Evolutionary conservation across 164 flowering plant genomes (phyloP).

Genomic region (Platanus orientalis): DNA sequence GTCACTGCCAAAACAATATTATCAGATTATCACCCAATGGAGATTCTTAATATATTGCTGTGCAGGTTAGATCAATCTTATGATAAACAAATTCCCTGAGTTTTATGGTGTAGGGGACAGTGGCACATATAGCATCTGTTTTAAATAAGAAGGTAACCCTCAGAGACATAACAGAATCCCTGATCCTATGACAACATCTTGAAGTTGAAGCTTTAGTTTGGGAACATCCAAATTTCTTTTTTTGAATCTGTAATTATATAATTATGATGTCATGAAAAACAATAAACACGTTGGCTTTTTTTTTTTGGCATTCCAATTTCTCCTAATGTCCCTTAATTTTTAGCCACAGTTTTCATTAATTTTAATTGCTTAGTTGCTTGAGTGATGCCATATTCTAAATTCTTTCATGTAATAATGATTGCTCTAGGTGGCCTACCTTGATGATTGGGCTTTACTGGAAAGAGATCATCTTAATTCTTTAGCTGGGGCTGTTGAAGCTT

Average conservation of each 20-base stretch:
- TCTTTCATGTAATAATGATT: constrained; percentile 4
- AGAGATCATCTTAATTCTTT: constrained; percentile 65
- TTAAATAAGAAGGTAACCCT: neutral
- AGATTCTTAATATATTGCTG: too few species aligned
- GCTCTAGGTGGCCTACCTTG: constrained; percentile 61
- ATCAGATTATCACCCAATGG: too few species aligned
- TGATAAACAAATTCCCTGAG: too few species aligned
- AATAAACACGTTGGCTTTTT: neutral
- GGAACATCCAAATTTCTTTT: neutral
- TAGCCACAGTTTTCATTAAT: neutral
- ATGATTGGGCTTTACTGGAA: constrained; percentile 79
- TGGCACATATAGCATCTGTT: too few species aligned
- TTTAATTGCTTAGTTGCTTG: neutral
- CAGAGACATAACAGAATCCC: neutral
- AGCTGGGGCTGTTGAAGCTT: constrained; percentile 59
- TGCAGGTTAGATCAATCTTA: too few species aligned
- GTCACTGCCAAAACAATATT: too few species aligned
- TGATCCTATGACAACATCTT: neutral
- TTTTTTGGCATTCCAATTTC: neutral
- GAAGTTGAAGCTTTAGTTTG: neutral
- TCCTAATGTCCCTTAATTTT: neutral
- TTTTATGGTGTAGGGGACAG: too few species aligned
- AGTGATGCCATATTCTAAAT: constrained; percentile 12
- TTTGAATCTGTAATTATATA: neutral
- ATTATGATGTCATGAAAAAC: too few species aligned